Percentiles rank a stretch among this genome's conserved stretches.
These are phyloP conservation scores for Prunus campanulata DNA, from an alignment of 306 rosid species.

Conservation along the genomic window DNA sequence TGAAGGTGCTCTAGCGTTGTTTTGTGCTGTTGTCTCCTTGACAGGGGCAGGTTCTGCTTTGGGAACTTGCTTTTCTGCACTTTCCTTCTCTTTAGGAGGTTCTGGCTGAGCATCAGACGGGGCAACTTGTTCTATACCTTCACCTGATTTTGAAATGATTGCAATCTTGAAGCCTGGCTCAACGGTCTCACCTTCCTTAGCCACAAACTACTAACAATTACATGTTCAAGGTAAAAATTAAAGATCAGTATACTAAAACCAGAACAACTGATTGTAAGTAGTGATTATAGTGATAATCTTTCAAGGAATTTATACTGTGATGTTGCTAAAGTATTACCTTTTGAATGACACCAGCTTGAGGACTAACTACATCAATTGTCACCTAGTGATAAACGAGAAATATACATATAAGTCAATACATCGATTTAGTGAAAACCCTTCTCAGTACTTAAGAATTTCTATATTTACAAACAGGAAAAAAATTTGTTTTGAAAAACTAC, in stretches of 20 bases:
- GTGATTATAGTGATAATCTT: neutral
- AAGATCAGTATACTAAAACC: constrained; percentile 7
- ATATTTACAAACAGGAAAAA: neutral
- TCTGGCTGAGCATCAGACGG: constrained; percentile 39
- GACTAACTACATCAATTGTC: constrained; percentile 66
- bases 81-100: constrained; percentile 34
- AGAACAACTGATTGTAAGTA: neutral
- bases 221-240: neutral
- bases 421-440: neutral
- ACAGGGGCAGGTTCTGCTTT: constrained; percentile 34
- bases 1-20: constrained; percentile 35
- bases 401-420: constrained; percentile 6
- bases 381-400: constrained; percentile 37
- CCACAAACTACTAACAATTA: constrained; percentile 40
- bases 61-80: constrained; percentile 26
- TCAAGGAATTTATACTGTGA: constrained; percentile 1
- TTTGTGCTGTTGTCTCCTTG: constrained; percentile 29
- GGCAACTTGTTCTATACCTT: constrained; percentile 38
- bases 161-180: constrained; percentile 65
- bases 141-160: constrained; percentile 54
- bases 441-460: neutral
- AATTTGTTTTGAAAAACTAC: constrained; percentile 9
- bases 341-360: constrained; percentile 50
- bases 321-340: constrained; percentile 30
- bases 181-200: constrained; percentile 58